Percentiles rank a stretch among this genome's conserved stretches.
phyloP scores from a whole-genome alignment of 805 yeast genomes.

The Yamadazyma paraphyllophila region DNA sequence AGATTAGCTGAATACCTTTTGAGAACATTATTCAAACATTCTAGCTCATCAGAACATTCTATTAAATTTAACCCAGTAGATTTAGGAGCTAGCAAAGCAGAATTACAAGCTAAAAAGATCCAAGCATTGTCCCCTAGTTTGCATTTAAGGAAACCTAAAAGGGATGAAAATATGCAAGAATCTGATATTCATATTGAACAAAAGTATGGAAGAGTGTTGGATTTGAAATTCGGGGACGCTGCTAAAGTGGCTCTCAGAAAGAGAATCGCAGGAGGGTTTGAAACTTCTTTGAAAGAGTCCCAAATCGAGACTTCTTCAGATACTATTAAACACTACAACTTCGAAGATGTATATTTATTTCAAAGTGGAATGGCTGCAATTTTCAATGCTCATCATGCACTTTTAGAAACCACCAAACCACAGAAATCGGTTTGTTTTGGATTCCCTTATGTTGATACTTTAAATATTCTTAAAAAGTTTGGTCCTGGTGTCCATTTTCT shows the following conservation, averaged over 20 bases:
- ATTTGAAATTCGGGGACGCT: conserved; percentile 67
- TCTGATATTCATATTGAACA: conserved; percentile 74
- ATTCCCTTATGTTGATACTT: conserved; percentile 92
- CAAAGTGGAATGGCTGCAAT: conserved; percentile 95
- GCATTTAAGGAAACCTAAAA: conserved; percentile 5
- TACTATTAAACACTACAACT: conserved; percentile 23
- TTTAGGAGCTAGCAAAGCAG: conserved; percentile 24
- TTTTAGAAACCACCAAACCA: conserved; percentile 31
- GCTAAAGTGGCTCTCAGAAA: conserved; percentile 74
- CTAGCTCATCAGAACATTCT: conserved; percentile 6
- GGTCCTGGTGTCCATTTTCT: conserved; percentile 88
- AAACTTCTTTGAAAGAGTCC: conserved; percentile 30
- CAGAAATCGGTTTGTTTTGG: conserved; percentile 89
- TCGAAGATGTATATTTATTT: conserved; percentile 74
- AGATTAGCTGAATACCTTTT: conserved; percentile 82
- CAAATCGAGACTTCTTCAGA: conserved; percentile 20
- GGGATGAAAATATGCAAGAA: conserved; percentile 43
- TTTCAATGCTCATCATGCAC: conserved; percentile 70
- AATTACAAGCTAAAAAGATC: conserved; percentile 24
- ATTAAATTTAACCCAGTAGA: conserved; percentile 11
- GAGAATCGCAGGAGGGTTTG: conserved; percentile 70
- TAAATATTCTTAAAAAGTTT: conserved; percentile 80
- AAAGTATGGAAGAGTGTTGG: conserved; percentile 86
- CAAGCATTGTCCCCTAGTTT: conserved; percentile 15
- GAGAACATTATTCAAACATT: conserved; percentile 48